Evolutionary conservation across 148 eudicot species (phyloP).

Genomic region (Persicaria maculosa): DNA sequence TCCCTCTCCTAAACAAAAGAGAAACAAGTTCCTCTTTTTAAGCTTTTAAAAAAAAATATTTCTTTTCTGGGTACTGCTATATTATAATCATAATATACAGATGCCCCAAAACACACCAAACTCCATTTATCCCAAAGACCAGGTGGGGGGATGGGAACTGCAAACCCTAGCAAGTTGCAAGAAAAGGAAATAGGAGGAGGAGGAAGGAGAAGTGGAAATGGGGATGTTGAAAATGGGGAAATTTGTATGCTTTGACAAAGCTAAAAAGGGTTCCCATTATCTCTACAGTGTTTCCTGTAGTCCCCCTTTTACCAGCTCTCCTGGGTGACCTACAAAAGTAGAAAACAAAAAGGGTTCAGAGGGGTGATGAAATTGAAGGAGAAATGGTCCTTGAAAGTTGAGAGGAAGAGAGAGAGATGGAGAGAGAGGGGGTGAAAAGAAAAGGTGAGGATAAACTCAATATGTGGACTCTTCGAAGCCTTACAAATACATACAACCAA

Average conservation of each 20-base stretch:
- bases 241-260: slow-evolving; percentile 17
- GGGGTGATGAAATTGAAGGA: background rate
- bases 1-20: slow-evolving; percentile 34
- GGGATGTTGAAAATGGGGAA: background rate
- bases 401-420: background rate
- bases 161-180: slow-evolving; percentile 7
- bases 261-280: slow-evolving; percentile 10
- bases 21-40: slow-evolving; percentile 22
- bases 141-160: background rate
- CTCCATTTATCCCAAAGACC: background rate
- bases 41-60: slow-evolving; percentile 20
- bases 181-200: background rate
- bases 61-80: background rate
- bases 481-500: slow-evolving; percentile 35
- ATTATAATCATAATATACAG: background rate
- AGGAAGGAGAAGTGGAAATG: slow-evolving; percentile 4
- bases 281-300: background rate
- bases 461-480: slow-evolving; percentile 91
- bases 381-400: background rate
- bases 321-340: slow-evolving; percentile 10
- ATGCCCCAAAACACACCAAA: background rate
- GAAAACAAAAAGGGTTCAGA: slow-evolving; percentile 6
- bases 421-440: background rate
- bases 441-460: slow-evolving; percentile 14
- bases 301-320: background rate